phyloP scores from a whole-genome alignment of 2,329 filamentous ascomycete species.

The Calonectria hawksworthii region DNA sequence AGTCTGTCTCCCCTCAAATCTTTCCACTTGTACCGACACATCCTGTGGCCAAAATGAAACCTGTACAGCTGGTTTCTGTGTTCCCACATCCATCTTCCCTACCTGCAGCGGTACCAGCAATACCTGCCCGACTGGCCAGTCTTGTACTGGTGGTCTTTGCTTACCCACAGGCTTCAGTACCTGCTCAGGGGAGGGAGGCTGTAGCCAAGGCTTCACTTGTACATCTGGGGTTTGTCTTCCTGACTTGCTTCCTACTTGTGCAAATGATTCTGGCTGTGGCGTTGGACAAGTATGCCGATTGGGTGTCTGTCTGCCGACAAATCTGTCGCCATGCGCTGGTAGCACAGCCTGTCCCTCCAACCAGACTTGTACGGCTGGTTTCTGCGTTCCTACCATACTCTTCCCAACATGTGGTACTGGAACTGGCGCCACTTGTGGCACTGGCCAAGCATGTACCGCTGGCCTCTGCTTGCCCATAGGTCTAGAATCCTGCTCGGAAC shows the following conservation, averaged over 20 bases:
- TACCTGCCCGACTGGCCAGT: background rate
- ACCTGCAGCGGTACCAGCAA: background rate
- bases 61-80: conserved; percentile 12
- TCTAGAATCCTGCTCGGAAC: background rate
- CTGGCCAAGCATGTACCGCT: background rate
- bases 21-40: background rate
- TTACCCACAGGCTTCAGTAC: background rate
- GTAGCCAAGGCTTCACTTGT: background rate
- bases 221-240: conserved; percentile 8
- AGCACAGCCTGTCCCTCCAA: background rate
- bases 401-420: conserved; percentile 2
- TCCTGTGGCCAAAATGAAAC: background rate
- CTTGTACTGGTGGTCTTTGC: conserved; percentile 3
- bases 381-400: conserved; percentile 1
- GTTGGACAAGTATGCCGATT: conserved; percentile 3
- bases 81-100: background rate
- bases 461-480: conserved; percentile 2
- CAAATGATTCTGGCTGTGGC: background rate
- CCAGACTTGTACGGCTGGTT: conserved; percentile 2
- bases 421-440: background rate
- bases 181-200: background rate
- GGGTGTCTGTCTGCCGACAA: conserved; percentile 2
- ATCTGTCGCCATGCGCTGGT: background rate
- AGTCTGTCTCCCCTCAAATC: conserved; percentile 4
- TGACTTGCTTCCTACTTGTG: background rate